Percentiles rank a stretch among this genome's conserved stretches.
Conservation (phyloP, 75 land plant species). For the Cupressus sempervirens region DNA sequence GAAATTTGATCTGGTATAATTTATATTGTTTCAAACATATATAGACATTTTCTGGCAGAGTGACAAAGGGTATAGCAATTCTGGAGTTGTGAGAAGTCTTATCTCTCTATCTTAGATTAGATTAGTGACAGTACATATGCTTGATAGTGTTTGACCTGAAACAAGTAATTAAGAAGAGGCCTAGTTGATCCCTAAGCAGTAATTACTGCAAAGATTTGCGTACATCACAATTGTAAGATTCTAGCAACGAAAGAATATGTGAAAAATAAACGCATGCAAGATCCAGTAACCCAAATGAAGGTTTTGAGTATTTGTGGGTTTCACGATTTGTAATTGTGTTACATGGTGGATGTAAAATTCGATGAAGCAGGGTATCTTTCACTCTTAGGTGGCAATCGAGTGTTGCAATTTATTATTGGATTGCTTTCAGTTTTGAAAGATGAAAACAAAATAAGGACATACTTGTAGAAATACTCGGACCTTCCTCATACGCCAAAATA, state of each 20-base stretch:
- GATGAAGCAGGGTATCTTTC: neutral
- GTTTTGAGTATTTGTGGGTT: neutral
- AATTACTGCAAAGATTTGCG: neutral
- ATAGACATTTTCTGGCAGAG: too few relatives aligned
- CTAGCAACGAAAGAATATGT: neutral
- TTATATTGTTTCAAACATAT: neutral
- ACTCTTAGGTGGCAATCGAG: neutral
- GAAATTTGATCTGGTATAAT: too few relatives aligned
- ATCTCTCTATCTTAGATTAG: too few relatives aligned
- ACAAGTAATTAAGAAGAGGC: too few relatives aligned
- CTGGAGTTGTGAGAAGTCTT: too few relatives aligned
- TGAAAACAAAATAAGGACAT: neutral
- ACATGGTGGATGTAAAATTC: neutral
- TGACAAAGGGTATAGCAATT: too few relatives aligned
- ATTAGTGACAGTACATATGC: too few relatives aligned
- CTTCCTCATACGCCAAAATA: neutral
- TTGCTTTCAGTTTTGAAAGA: neutral
- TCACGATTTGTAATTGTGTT: neutral
- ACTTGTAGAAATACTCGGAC: too few relatives aligned
- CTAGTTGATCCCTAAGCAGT: too few relatives aligned
- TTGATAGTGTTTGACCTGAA: too few relatives aligned
- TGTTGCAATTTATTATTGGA: neutral
- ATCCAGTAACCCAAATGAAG: neutral
- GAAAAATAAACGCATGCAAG: too few relatives aligned
- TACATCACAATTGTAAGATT: too few relatives aligned